Evolutionary conservation across 805 yeast genomes (phyloP).

Genomic region (Blastobotrys terrestris): DNA sequence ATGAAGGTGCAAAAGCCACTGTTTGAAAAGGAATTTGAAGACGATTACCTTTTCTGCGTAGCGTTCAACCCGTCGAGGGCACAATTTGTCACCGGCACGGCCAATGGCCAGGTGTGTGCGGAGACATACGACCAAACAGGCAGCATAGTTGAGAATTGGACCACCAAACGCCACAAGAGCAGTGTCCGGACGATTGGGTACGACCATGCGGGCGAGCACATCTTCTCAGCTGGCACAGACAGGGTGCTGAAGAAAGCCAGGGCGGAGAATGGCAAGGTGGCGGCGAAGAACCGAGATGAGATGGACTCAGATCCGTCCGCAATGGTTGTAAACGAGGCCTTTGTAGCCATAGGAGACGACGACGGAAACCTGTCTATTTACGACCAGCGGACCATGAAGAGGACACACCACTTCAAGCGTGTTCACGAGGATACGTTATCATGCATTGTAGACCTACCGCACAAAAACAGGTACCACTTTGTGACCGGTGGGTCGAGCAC

Average conservation of each 20-base stretch:
- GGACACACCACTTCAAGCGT: slow-evolving; percentile 42
- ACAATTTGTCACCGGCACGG: slow-evolving; percentile 64
- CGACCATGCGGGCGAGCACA: slow-evolving; percentile 49
- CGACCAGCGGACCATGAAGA: slow-evolving; percentile 48
- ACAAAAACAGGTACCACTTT: slow-evolving; percentile 69
- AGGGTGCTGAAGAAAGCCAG: slow-evolving; percentile 68
- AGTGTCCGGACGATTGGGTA: slow-evolving; percentile 71
- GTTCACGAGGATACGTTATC: slow-evolving; percentile 68
- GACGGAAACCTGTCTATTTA: slow-evolving; percentile 59
- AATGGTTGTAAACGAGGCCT: slow-evolving; percentile 28
- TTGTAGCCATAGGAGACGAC: slow-evolving; percentile 50
- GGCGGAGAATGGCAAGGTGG: slow-evolving; percentile 68
- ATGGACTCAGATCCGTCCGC: slow-evolving; percentile 24
- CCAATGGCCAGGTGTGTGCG: slow-evolving; percentile 69
- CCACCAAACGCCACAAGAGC: slow-evolving; percentile 84
- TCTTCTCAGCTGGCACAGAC: slow-evolving; percentile 77
- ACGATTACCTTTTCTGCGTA: slow-evolving; percentile 52
- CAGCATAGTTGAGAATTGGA: slow-evolving; percentile 46
- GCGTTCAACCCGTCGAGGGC: slow-evolving; percentile 75
- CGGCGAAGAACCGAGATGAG: slow-evolving; percentile 40
- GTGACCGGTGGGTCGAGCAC: slow-evolving; percentile 80
- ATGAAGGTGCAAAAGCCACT: background rate
- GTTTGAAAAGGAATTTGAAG: slow-evolving; percentile 12
- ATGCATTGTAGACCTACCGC: slow-evolving; percentile 62
- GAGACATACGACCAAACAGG: slow-evolving; percentile 48